phyloP scores from a whole-genome alignment of 306 rosid species.

The Sophora flavescens region DNA sequence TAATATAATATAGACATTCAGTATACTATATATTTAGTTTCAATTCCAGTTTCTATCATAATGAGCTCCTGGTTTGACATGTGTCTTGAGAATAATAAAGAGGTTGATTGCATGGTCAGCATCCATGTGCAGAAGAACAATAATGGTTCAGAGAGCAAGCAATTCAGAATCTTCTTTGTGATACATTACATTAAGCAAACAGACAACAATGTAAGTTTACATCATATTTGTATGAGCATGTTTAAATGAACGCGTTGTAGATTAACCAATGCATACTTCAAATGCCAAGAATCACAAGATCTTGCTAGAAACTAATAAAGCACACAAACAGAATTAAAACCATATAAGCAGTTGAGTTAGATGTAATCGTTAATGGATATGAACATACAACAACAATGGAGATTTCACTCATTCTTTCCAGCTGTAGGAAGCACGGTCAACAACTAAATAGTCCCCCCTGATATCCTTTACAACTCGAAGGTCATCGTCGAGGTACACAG shows the following conservation, averaged over 20 bases:
- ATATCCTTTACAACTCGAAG: conserved; percentile 86
- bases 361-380: background rate
- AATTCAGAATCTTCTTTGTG: background rate
- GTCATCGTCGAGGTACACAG: conserved; percentile 76
- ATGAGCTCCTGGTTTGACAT: background rate
- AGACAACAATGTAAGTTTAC: background rate
- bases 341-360: background rate
- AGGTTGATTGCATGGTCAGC: background rate
- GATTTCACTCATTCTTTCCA: conserved; percentile 73
- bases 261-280: conserved; percentile 4
- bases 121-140: conserved; percentile 3
- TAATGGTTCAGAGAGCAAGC: background rate
- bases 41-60: too few species aligned
- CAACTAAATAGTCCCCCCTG: conserved; percentile 87
- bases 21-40: too few species aligned
- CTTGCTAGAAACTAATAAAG: conserved; percentile 9
- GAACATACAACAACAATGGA: conserved; percentile 11
- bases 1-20: too few species aligned
- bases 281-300: conserved; percentile 21
- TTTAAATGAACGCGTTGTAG: background rate
- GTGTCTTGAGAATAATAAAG: background rate
- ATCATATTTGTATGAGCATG: background rate
- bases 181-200: background rate
- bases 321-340: conserved; percentile 6
- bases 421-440: conserved; percentile 72